Percentiles rank a stretch among this genome's conserved stretches.
phyloP scores from a whole-genome alignment of 306 rosid species.

The Mimosa pudica region DNA sequence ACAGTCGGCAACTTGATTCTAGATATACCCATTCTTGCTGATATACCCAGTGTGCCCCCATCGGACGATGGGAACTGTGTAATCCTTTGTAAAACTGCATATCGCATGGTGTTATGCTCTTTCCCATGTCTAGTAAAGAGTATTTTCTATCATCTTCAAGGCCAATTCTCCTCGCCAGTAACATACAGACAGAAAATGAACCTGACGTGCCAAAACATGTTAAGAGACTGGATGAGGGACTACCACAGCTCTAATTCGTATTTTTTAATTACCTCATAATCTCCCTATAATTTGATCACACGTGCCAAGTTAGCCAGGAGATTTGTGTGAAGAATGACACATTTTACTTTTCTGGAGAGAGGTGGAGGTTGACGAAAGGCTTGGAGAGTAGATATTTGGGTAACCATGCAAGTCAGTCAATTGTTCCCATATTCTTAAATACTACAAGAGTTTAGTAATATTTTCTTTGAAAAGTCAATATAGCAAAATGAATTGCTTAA shows the following conservation, averaged over 20 bases:
- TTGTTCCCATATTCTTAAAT: too few species aligned
- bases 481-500: too few species aligned
- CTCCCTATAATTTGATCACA: too few species aligned
- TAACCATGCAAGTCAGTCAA: too few species aligned
- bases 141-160: neutral
- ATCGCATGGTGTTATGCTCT: slow-evolving; percentile 1
- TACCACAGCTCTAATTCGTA: neutral
- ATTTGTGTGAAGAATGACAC: neutral
- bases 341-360: too few species aligned
- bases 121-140: neutral
- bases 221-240: neutral
- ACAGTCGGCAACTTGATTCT: slow-evolving; percentile 37
- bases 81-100: slow-evolving; percentile 31
- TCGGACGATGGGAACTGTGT: slow-evolving; percentile 33
- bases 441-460: too few species aligned
- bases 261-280: too few species aligned
- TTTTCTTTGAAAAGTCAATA: too few species aligned
- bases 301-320: neutral
- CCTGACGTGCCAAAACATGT: neutral
- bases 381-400: too few species aligned
- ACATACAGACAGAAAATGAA: neutral
- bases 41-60: slow-evolving; percentile 16
- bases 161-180: too few species aligned
- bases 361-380: too few species aligned
- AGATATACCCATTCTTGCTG: slow-evolving; percentile 26